phyloP scores from a whole-genome alignment of 805 yeast species.

The Barnettozyma populi region DNA sequence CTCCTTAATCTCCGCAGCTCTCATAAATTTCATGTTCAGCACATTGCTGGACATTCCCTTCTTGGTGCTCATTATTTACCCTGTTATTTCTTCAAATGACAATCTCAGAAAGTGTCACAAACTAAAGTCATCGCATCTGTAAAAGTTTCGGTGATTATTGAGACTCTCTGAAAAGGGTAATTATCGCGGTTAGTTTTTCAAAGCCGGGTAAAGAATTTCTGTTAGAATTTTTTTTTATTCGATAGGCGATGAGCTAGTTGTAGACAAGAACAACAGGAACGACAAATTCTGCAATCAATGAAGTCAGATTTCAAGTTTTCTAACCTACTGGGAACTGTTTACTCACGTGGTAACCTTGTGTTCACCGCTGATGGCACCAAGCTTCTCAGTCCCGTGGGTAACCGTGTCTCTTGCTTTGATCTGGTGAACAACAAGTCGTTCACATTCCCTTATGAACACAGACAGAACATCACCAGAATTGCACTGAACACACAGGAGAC shows the following conservation, averaged over 20 bases:
- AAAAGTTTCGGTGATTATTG: neutral
- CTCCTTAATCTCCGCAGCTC: constrained; percentile 34
- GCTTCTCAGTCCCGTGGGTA: constrained; percentile 89
- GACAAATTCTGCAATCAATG: constrained; percentile 37
- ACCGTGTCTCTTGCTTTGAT: constrained; percentile 85
- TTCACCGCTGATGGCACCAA: constrained; percentile 84
- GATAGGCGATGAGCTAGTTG: constrained; percentile 17
- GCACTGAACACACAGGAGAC: constrained; percentile 84
- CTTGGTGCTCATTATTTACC: constrained; percentile 7
- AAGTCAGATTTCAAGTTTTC: constrained; percentile 83
- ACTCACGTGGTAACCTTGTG: constrained; percentile 83
- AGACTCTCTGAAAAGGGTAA: neutral
- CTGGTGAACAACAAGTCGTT: constrained; percentile 76
- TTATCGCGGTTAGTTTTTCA: neutral
- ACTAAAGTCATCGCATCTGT: neutral
- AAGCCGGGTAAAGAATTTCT: constrained; percentile 8
- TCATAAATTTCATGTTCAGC: constrained; percentile 76
- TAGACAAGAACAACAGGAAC: neutral
- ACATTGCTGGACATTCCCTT: constrained; percentile 55
- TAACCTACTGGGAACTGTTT: constrained; percentile 90
- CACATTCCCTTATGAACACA: constrained; percentile 89
- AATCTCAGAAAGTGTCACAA: neutral
- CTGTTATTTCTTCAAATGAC: neutral
- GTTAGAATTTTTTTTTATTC: constrained; percentile 6
- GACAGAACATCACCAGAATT: constrained; percentile 72